These are phyloP conservation scores for Lophiostoma macrostomum DNA, from an alignment of 495 filamentous ascomycete genomes.

Conservation along the genomic window DNA sequence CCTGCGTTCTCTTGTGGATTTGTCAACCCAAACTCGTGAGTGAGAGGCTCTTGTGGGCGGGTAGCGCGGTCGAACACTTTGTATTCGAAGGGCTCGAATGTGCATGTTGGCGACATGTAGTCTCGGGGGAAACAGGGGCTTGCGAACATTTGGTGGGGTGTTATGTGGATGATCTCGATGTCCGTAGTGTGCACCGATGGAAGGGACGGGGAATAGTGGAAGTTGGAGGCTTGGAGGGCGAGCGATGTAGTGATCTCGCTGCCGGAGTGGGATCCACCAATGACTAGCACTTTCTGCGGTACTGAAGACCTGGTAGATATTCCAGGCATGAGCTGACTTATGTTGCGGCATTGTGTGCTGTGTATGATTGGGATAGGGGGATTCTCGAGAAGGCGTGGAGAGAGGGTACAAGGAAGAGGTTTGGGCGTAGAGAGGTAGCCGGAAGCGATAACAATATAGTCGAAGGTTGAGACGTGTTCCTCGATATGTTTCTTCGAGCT, in stretches of 20 bases:
- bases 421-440: no score
- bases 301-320: background rate
- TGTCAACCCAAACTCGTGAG: background rate
- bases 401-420: no score
- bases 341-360: background rate
- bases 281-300: background rate
- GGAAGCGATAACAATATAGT: no score
- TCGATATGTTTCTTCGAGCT: no score
- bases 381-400: no score
- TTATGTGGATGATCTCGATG: background rate
- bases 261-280: slow-evolving; percentile 10
- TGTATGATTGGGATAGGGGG: slow-evolving; percentile 5
- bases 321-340: background rate
- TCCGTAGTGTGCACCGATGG: background rate
- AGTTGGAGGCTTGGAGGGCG: background rate
- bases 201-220: background rate
- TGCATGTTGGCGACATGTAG: background rate
- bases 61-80: background rate
- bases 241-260: background rate
- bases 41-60: background rate
- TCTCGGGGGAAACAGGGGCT: background rate
- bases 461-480: no score
- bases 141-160: slow-evolving; percentile 2
- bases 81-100: slow-evolving; percentile 2
- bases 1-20: background rate